phyloP scores from a whole-genome alignment of 257 asterid species.

The Solanum lignicaule region DNA sequence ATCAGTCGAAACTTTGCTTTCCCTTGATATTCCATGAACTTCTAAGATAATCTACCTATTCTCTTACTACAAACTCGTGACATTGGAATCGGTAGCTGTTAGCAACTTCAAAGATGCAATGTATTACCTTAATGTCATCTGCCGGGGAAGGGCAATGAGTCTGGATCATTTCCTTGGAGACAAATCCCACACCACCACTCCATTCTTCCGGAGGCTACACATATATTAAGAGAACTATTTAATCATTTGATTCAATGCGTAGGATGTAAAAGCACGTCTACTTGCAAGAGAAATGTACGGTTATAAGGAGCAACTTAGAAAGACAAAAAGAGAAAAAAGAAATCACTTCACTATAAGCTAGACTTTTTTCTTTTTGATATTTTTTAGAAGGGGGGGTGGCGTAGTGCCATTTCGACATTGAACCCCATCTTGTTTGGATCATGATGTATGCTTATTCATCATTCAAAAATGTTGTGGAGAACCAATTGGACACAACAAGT shows the following conservation, averaged over 20 bases:
- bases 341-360: too few relatives aligned
- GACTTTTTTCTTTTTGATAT: too few relatives aligned
- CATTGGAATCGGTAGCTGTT: neutral
- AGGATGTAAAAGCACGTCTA: neutral
- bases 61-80: neutral
- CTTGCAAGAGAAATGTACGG: neutral
- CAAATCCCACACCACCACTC: constrained; percentile 91
- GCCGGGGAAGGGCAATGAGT: constrained; percentile 86
- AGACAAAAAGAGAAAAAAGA: neutral
- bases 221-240: neutral
- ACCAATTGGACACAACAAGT: neutral
- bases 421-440: neutral
- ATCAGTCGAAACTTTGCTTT: neutral
- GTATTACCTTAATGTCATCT: constrained; percentile 61
- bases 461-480: neutral
- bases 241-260: neutral
- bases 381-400: too few relatives aligned
- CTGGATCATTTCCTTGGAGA: constrained; percentile 84
- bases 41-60: neutral
- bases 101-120: neutral
- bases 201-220: constrained; percentile 86
- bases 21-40: neutral
- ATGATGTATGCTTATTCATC: neutral
- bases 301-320: neutral
- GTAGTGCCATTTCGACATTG: neutral